Evolutionary conservation across 768 basidiomycete species (phyloP).

Genomic region (Grammothele lineata): DNA sequence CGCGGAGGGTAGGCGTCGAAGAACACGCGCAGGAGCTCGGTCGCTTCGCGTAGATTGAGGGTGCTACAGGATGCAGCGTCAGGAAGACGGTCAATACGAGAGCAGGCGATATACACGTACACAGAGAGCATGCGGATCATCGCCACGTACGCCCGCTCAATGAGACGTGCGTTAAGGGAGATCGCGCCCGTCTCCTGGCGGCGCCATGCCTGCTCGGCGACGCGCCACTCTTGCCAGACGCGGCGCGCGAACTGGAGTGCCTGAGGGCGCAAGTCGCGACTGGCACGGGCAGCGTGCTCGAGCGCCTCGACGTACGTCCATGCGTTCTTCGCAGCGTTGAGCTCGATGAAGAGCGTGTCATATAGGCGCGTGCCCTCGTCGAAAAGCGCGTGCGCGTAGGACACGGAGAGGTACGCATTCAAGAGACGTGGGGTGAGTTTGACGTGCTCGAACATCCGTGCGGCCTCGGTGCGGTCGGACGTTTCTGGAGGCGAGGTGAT

Average conservation of each 20-base stretch:
- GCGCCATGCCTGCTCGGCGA: constrained; percentile 37
- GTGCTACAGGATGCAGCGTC: constrained; percentile 33
- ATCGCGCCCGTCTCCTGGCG: constrained; percentile 9
- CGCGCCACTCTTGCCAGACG: constrained; percentile 64
- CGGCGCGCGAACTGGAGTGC: constrained; percentile 53
- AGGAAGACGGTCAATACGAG: too few species aligned
- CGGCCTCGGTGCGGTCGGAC: constrained; percentile 8
- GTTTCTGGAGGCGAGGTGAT: constrained; percentile 42
- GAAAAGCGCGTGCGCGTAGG: constrained; percentile 55
- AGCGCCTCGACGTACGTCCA: constrained; percentile 62
- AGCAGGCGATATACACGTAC: too few species aligned
- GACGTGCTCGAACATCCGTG: constrained; percentile 53
- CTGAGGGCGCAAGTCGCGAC: constrained; percentile 41
- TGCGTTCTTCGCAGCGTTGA: constrained; percentile 43
- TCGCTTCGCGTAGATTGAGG: constrained; percentile 36
- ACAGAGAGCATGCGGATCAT: constrained; percentile 62
- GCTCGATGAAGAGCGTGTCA: constrained; percentile 41
- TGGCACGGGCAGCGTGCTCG: constrained; percentile 52
- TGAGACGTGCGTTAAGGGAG: constrained; percentile 35
- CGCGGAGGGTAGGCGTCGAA: constrained; percentile 59
- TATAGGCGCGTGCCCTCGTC: constrained; percentile 46
- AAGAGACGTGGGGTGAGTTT: constrained; percentile 56
- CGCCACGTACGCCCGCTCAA: constrained; percentile 67
- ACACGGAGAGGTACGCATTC: constrained; percentile 78
- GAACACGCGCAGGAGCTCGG: constrained; percentile 59